Conservation (phyloP, 2,329 filamentous ascomycete species). For the Hymenoscyphus scutula region DNA sequence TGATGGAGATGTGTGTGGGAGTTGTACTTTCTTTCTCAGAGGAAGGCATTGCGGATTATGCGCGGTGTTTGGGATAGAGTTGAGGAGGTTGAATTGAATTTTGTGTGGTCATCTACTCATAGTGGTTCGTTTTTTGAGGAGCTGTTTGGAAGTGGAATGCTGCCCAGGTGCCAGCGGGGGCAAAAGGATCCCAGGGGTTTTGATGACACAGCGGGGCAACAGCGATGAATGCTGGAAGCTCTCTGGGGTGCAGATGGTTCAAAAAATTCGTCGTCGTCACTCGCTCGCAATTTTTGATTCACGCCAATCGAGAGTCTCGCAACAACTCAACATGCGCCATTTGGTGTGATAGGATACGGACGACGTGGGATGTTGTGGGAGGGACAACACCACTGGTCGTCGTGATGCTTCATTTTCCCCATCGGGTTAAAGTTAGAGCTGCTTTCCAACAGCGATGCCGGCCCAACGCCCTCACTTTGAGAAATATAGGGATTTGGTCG, state of each 20-base stretch:
- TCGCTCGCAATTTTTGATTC: slow-evolving; percentile 1
- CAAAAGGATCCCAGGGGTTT: slow-evolving; percentile 5
- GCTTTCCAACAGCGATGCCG: background rate
- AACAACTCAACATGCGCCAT: slow-evolving; percentile 19
- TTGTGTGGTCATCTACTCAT: slow-evolving; percentile 18
- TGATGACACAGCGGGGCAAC: slow-evolving; percentile 6
- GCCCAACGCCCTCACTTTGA: background rate
- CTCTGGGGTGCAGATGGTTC: background rate
- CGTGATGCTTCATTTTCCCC: slow-evolving; percentile 20
- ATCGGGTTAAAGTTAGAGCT: slow-evolving; percentile 6
- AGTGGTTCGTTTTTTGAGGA: slow-evolving; percentile 7
- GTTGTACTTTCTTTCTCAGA: slow-evolving; percentile 27
- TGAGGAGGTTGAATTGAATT: background rate
- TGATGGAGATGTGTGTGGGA: slow-evolving; percentile 30
- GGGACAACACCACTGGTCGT: background rate
- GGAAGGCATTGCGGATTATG: slow-evolving; percentile 20
- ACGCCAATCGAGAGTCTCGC: slow-evolving; percentile 9
- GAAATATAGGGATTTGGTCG: background rate
- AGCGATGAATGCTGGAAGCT: slow-evolving; percentile 6
- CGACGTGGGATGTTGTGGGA: slow-evolving; percentile 7
- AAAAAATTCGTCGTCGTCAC: background rate
- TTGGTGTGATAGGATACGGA: slow-evolving; percentile 10
- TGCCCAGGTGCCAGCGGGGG: slow-evolving; percentile 4
- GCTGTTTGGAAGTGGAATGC: background rate
- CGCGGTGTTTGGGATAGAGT: background rate